Percentiles rank a stretch among this genome's conserved stretches.
phyloP scores from a whole-genome alignment of 805 yeast species.

The Wickerhamomyces silvicola region DNA sequence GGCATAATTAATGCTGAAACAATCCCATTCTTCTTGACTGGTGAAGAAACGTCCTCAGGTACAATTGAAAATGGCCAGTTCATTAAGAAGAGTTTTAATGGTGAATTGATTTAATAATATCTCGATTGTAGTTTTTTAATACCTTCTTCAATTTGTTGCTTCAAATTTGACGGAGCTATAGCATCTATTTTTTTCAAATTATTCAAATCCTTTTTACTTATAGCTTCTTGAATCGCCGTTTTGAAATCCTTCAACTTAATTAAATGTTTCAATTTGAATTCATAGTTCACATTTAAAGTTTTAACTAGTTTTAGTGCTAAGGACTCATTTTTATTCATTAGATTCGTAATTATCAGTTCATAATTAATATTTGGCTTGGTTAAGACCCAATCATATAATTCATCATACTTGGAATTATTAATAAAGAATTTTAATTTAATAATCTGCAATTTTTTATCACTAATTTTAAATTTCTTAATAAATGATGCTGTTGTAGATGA shows the following conservation, averaged over 20 bases:
- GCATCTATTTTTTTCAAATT: too few species aligned
- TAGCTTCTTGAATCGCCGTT: too few species aligned
- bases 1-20: slow-evolving; percentile 44
- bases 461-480: slow-evolving; percentile 46
- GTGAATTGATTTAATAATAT: slow-evolving; percentile 6
- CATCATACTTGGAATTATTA: slow-evolving; percentile 43
- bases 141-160: slow-evolving; percentile 1
- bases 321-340: slow-evolving; percentile 11
- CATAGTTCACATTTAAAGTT: too few species aligned
- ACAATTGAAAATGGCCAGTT: slow-evolving; percentile 33
- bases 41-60: slow-evolving; percentile 63
- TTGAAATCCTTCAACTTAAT: too few species aligned
- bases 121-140: slow-evolving; percentile 3
- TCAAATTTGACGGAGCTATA: too few species aligned
- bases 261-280: too few species aligned
- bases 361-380: slow-evolving; percentile 64
- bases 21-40: slow-evolving; percentile 74
- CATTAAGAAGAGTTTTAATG: too few species aligned
- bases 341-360: slow-evolving; percentile 38
- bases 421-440: slow-evolving; percentile 44
- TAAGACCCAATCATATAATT: slow-evolving; percentile 45
- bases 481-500: slow-evolving; percentile 40
- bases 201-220: too few species aligned
- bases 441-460: slow-evolving; percentile 52
- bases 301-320: too few species aligned